These are phyloP conservation scores for Cyclostephanos tholiformis DNA, from an alignment of 108 stramenopile species.

Conservation along the genomic window DNA sequence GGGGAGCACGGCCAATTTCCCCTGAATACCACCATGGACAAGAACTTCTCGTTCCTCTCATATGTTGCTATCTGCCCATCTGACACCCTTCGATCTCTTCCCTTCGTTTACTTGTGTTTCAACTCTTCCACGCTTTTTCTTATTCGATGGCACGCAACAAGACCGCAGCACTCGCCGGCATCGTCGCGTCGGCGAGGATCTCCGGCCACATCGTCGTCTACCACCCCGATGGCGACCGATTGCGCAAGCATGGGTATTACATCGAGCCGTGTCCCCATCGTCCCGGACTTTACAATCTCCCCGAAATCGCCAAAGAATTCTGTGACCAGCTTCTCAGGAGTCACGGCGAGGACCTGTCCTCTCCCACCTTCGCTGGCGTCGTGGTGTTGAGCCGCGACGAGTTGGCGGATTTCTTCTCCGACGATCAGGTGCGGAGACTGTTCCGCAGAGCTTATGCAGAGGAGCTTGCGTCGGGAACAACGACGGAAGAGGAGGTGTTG, in stretches of 20 bases:
- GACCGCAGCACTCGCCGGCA: constrained; percentile 69
- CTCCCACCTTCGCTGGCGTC: constrained; percentile 21
- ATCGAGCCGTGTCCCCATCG: constrained; percentile 59
- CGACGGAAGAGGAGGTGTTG: constrained; percentile 12
- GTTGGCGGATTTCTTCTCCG: constrained; percentile 58
- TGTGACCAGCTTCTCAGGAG: constrained; percentile 54
- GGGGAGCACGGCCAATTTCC: constrained; percentile 36
- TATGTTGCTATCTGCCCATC: too few relatives aligned
- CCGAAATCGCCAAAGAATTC: constrained; percentile 69
- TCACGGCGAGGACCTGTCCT: constrained; percentile 60
- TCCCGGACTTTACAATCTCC: constrained; percentile 71
- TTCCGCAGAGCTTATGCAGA: constrained; percentile 20
- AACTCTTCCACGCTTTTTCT: too few relatives aligned
- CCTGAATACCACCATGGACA: too few relatives aligned
- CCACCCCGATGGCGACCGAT: constrained; percentile 74
- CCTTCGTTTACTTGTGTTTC: not conserved
- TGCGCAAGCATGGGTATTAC: constrained; percentile 71
- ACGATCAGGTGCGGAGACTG: constrained; percentile 55
- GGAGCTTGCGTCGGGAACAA: constrained; percentile 16
- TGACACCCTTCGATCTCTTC: not conserved
- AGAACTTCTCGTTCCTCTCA: not conserved
- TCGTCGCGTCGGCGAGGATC: constrained; percentile 78
- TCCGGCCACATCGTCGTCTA: constrained; percentile 80
- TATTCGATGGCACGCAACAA: too few relatives aligned
- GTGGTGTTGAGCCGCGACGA: constrained; percentile 40